Evolutionary conservation across 1,139 yeast species (phyloP).

Genomic region (Saccharomycopsis phalli): DNA sequence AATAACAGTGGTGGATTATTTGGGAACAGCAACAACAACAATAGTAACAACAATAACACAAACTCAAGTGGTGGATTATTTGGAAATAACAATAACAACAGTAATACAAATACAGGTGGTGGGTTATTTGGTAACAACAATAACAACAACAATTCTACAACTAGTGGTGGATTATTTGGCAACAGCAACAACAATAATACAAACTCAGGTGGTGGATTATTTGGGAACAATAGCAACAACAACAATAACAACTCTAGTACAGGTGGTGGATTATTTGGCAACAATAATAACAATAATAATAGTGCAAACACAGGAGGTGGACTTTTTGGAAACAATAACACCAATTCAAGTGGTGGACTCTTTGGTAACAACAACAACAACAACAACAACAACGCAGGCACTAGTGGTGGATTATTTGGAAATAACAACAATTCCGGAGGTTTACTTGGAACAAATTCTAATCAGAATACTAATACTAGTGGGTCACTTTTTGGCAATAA

Average conservation of each 20-base stretch:
- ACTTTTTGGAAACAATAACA: constrained; percentile 28
- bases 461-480: constrained; percentile 21
- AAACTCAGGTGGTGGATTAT: constrained; percentile 8
- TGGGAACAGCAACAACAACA: constrained; percentile 24
- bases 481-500: constrained; percentile 26
- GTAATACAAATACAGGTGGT: constrained; percentile 21
- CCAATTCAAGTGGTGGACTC: constrained; percentile 17
- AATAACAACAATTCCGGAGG: constrained; percentile 22
- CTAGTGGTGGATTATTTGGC: constrained; percentile 11
- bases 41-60: constrained; percentile 22
- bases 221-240: constrained; percentile 18
- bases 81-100: constrained; percentile 27
- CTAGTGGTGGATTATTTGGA: constrained; percentile 26
- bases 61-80: constrained; percentile 26
- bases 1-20: constrained; percentile 23
- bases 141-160: not conserved
- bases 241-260: constrained; percentile 8
- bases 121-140: constrained; percentile 16
- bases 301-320: constrained; percentile 22
- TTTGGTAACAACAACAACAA: constrained; percentile 21
- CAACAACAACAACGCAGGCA: constrained; percentile 21
- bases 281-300: constrained; percentile 24
- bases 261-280: constrained; percentile 33
- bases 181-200: not conserved
- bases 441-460: constrained; percentile 27